Conservation (phyloP, 805 yeast genomes). For the Wickerhamomyces queroliae region DNA sequence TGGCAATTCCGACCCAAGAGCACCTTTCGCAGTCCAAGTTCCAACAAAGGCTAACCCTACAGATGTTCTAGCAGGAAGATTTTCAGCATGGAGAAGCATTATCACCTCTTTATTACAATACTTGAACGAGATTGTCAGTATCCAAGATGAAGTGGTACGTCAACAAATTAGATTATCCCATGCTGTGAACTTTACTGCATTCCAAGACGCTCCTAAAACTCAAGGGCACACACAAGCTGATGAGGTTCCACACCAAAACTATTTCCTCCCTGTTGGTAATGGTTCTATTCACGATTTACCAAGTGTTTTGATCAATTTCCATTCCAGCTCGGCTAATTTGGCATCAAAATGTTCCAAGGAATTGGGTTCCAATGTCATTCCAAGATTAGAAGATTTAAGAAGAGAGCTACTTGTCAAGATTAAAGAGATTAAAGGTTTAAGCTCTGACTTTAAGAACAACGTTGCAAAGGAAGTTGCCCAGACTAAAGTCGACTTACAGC, state of each 20-base stretch:
- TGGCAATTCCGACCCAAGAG: conserved; percentile 32
- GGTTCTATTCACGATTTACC: conserved; percentile 85
- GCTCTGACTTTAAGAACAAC: conserved; percentile 78
- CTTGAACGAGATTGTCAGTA: conserved; percentile 71
- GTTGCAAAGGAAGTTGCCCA: conserved; percentile 63
- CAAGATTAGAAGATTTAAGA: conserved; percentile 60
- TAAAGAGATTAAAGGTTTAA: conserved; percentile 76
- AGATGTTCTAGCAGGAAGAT: conserved; percentile 77
- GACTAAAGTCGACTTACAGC: conserved; percentile 51
- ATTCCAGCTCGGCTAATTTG: conserved; percentile 50
- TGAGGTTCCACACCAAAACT: conserved; percentile 23
- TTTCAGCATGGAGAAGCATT: conserved; percentile 80
- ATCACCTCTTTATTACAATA: conserved; percentile 71
- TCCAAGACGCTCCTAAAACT: conserved; percentile 2
- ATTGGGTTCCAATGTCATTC: conserved; percentile 53
- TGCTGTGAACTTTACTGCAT: conserved; percentile 49
- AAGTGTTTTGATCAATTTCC: conserved; percentile 58
- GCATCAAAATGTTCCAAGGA: conserved; percentile 57
- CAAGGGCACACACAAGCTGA: conserved; percentile 1
- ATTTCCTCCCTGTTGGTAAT: conserved; percentile 71
- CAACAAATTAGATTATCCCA: conserved; percentile 79
- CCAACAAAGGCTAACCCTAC: conserved; percentile 75
- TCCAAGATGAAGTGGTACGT: conserved; percentile 83
- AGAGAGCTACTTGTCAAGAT: conserved; percentile 79
- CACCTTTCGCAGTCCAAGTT: conserved; percentile 41